Conservation (phyloP, 768 basidiomycete genomes). For the Dendrothele bispora region DNA sequence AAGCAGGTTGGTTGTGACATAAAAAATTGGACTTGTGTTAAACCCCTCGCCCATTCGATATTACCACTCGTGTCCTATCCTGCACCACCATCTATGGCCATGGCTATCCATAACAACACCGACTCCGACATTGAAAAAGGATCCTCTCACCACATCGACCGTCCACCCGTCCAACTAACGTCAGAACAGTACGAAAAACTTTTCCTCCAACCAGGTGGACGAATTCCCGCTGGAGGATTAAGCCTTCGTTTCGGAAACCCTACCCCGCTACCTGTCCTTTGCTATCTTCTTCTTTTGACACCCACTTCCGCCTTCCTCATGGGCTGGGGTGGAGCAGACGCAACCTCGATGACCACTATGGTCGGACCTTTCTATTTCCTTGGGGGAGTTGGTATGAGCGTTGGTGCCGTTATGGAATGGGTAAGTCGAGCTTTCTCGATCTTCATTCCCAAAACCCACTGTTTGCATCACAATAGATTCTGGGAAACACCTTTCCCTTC, state of each 20-base stretch:
- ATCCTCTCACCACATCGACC: constrained; percentile 1
- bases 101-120: too few relatives aligned
- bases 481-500: constrained; percentile 17
- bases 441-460: not conserved
- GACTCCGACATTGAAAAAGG: constrained; percentile 15
- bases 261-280: constrained; percentile 12
- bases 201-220: constrained; percentile 15
- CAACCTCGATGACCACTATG: constrained; percentile 7
- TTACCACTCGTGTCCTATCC: too few relatives aligned
- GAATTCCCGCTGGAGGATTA: not conserved
- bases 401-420: constrained; percentile 16
- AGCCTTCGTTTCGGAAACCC: constrained; percentile 12
- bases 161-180: constrained; percentile 7
- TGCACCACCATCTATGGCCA: too few relatives aligned
- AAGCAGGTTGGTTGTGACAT: too few relatives aligned
- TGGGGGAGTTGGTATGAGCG: constrained; percentile 14
- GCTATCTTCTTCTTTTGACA: constrained; percentile 13
- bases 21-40: too few relatives aligned
- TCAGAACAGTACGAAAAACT: constrained; percentile 13
- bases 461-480: constrained; percentile 6
- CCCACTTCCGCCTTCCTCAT: constrained; percentile 12
- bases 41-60: too few relatives aligned
- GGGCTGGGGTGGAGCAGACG: constrained; percentile 12
- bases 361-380: constrained; percentile 13
- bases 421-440: not conserved